A percentile compares a stretch with the other conserved stretches of the same genome.
Conservation (phyloP, 768 basidiomycete genomes). For the Collybia nuda region DNA sequence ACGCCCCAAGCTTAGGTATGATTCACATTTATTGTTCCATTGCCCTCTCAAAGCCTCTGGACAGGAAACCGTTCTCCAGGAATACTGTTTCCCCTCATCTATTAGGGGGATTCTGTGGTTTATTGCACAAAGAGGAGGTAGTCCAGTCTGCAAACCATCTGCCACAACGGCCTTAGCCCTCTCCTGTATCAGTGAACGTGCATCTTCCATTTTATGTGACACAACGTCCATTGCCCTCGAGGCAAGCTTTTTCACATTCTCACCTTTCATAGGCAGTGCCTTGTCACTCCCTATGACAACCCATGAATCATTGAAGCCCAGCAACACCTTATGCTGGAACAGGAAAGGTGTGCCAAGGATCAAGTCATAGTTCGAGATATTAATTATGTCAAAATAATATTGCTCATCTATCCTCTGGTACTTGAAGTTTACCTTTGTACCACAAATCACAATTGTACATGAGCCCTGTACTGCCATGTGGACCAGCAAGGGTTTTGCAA, state of each 20-base stretch:
- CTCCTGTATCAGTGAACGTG: background rate
- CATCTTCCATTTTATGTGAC: background rate
- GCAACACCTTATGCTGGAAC: conserved; percentile 1
- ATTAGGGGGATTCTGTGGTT: conserved; percentile 36
- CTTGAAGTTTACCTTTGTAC: conserved; percentile 17
- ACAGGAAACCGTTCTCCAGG: conserved; percentile 12
- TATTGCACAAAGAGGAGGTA: conserved; percentile 26
- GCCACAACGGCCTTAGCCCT: background rate
- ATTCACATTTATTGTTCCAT: conserved; percentile 10
- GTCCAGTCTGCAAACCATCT: background rate
- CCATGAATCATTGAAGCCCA: background rate
- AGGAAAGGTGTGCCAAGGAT: conserved; percentile 3
- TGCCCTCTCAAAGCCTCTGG: conserved; percentile 7
- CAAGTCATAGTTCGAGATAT: conserved; percentile 3
- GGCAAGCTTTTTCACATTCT: background rate
- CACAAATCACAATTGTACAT: conserved; percentile 28
- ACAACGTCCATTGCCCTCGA: conserved; percentile 2
- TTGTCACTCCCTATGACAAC: background rate
- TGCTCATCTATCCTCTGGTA: conserved; percentile 31
- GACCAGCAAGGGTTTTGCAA: conserved; percentile 30
- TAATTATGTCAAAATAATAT: conserved; percentile 16
- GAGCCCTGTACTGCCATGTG: conserved; percentile 41
- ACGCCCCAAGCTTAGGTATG: conserved; percentile 3
- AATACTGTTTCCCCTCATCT: conserved; percentile 26
- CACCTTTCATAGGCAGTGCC: background rate